A percentile compares a stretch with the other conserved stretches of the same genome.
phyloP scores from a whole-genome alignment of 768 basidiomycete species.

The Psilocybe azurescens region DNA sequence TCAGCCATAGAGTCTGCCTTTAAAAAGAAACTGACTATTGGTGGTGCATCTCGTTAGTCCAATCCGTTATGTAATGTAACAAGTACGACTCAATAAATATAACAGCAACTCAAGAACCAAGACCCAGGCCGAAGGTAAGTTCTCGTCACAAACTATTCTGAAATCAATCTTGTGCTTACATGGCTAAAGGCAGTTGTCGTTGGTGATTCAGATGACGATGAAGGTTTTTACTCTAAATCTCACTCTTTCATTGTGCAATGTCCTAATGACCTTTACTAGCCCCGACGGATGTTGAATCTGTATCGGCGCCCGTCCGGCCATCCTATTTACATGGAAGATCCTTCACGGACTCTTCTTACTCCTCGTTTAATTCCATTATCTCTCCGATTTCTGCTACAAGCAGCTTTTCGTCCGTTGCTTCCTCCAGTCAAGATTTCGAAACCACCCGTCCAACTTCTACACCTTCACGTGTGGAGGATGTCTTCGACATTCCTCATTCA shows the following conservation, averaged over 20 bases:
- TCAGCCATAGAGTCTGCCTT: background rate
- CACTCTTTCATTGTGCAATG: background rate
- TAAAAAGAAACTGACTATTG: background rate
- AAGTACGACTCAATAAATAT: background rate
- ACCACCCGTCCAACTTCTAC: background rate
- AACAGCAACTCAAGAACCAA: background rate
- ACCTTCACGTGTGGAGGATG: conserved; percentile 7
- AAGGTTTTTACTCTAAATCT: conserved; percentile 3
- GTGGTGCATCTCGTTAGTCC: background rate
- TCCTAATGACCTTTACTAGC: conserved; percentile 1
- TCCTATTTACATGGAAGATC: background rate
- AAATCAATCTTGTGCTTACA: background rate
- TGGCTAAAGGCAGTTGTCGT: background rate
- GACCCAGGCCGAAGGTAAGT: background rate
- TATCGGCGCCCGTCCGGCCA: background rate
- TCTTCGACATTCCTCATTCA: conserved; percentile 7
- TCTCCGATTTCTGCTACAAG: conserved; percentile 7
- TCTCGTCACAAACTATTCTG: background rate
- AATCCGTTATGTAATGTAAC: background rate
- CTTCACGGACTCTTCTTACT: conserved; percentile 17
- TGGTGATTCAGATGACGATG: conserved; percentile 19
- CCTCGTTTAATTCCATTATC: conserved; percentile 17
- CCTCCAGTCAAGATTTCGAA: background rate
- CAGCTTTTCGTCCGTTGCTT: conserved; percentile 11
- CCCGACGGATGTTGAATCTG: conserved; percentile 11